Conservation (phyloP, 2,329 filamentous ascomycete species). For the Coniochaeta ligniaria region DNA sequence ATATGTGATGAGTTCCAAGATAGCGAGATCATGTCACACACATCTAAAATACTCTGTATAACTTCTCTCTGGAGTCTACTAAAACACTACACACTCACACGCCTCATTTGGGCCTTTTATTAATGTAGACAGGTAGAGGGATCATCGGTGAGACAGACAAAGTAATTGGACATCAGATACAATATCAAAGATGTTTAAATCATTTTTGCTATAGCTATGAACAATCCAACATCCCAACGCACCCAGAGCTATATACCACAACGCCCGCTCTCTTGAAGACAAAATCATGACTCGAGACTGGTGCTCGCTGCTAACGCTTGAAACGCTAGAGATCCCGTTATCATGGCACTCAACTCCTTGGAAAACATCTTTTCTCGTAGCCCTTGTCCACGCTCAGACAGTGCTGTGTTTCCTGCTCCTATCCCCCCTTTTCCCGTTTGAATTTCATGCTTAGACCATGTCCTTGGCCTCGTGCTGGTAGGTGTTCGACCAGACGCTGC, state of each 20-base stretch:
- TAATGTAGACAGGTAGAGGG: no score
- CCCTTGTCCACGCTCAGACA: background rate
- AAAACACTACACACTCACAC: no score
- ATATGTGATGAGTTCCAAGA: no score
- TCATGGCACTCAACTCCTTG: background rate
- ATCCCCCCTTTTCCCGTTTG: background rate
- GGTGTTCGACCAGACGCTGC: slow-evolving; percentile 24
- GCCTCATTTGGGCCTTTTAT: no score
- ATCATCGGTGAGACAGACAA: background rate
- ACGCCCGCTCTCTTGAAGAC: background rate
- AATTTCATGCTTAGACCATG: slow-evolving; percentile 10
- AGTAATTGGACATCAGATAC: background rate
- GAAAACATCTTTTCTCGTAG: background rate
- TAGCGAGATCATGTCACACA: no score
- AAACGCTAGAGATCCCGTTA: background rate
- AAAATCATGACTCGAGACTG: background rate
- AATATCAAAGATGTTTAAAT: background rate
- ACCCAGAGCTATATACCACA: background rate
- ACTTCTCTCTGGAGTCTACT: no score
- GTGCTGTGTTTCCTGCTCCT: background rate
- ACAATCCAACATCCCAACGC: background rate
- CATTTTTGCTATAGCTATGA: background rate
- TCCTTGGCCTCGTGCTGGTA: slow-evolving; percentile 24
- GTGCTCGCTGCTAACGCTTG: background rate
- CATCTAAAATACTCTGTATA: no score